Percentiles rank a stretch among this genome's conserved stretches.
phyloP scores from a whole-genome alignment of 495 filamentous ascomycete species.

The Letharia lupina region DNA sequence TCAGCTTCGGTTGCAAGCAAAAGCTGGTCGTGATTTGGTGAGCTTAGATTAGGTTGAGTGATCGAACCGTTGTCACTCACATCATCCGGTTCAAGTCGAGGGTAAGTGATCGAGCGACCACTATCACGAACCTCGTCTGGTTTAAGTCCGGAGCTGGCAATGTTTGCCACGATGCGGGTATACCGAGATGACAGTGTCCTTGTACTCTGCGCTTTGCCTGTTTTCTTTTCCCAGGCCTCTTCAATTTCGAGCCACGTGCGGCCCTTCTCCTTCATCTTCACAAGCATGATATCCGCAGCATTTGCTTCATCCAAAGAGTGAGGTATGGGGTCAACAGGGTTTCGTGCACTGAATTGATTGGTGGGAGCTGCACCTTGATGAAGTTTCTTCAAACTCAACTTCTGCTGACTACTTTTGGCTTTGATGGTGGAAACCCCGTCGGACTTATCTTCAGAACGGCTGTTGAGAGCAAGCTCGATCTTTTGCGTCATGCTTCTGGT shows the following conservation, averaged over 20 bases:
- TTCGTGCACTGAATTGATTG: background rate
- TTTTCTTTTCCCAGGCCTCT: background rate
- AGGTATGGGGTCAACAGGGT: background rate
- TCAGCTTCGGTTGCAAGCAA: background rate
- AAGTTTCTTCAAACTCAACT: background rate
- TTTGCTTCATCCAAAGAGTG: background rate
- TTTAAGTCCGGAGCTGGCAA: background rate
- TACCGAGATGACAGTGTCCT: background rate
- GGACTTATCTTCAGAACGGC: background rate
- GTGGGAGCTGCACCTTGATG: background rate
- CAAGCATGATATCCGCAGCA: background rate
- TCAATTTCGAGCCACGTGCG: background rate
- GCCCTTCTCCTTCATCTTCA: background rate
- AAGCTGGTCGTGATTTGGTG: background rate
- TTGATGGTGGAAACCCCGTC: background rate
- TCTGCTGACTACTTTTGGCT: background rate
- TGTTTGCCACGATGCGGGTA: background rate
- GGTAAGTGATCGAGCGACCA: background rate
- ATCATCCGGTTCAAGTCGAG: background rate
- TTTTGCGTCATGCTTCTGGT: background rate
- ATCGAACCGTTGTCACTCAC: background rate
- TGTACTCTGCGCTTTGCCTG: background rate
- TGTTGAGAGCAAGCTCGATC: background rate
- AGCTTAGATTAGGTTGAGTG: background rate
- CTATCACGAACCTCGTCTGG: background rate